Percentiles rank a stretch among this genome's conserved stretches.
Evolutionary conservation across 2,329 filamentous ascomycete genomes (phyloP).

Genomic region (Aspergillus candidus): DNA sequence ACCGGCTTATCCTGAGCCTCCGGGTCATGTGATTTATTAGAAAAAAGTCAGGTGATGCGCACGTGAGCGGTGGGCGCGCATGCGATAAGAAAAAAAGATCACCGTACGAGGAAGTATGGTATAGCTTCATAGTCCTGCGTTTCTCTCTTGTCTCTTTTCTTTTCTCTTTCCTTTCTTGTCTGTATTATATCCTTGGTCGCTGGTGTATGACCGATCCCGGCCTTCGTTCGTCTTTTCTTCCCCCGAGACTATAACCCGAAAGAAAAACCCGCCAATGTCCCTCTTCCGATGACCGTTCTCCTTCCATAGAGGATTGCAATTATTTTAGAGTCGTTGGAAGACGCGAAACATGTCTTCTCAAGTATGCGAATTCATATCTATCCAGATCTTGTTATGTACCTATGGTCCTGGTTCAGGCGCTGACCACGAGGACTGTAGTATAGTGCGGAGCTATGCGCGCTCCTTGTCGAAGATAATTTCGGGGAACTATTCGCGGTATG

Average conservation of each 20-base stretch:
- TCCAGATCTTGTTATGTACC: neutral
- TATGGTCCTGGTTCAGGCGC: slow-evolving; percentile 19
- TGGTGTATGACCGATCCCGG: too few relatives aligned
- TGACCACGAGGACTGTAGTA: slow-evolving; percentile 44
- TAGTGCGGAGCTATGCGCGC: slow-evolving; percentile 79
- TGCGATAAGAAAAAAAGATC: slow-evolving; percentile 9
- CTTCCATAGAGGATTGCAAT: slow-evolving; percentile 62
- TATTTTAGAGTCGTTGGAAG: slow-evolving; percentile 71
- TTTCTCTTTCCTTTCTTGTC: neutral
- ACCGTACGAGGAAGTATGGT: neutral
- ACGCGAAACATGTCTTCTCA: slow-evolving; percentile 47
- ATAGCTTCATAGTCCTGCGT: too few relatives aligned
- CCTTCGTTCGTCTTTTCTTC: too few relatives aligned
- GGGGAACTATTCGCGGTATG: slow-evolving; percentile 88
- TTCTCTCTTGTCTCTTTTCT: neutral
- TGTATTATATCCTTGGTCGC: too few relatives aligned
- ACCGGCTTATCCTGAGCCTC: slow-evolving; percentile 25
- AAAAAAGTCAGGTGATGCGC: slow-evolving; percentile 20
- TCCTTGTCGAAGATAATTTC: slow-evolving; percentile 82
- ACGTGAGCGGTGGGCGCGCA: slow-evolving; percentile 13
- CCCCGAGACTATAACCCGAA: too few relatives aligned
- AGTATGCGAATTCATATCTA: slow-evolving; percentile 41
- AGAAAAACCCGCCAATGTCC: slow-evolving; percentile 21
- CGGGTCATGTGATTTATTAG: slow-evolving; percentile 17
- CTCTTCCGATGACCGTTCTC: slow-evolving; percentile 58